Percentiles rank a stretch among this genome's conserved stretches.
Conservation (phyloP, 768 basidiomycete genomes). For the Tulasnella sp. region DNA sequence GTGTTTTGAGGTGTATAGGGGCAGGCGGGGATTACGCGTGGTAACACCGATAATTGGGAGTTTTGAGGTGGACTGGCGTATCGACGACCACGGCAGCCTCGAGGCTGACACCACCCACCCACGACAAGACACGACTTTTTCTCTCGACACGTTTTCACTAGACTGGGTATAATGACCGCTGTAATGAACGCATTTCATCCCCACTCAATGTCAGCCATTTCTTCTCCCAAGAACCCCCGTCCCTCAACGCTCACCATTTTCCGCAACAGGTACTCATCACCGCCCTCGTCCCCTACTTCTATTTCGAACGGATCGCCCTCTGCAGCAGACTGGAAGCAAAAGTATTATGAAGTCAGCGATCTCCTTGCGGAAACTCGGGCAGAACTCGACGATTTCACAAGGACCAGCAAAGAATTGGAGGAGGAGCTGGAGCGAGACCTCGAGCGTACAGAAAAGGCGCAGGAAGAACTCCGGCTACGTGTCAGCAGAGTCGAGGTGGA, state of each 20-base stretch:
- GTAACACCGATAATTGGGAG: too few relatives aligned
- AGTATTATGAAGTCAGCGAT: slow-evolving; percentile 39
- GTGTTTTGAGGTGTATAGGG: too few relatives aligned
- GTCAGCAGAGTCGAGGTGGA: slow-evolving; percentile 57
- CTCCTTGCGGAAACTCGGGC: slow-evolving; percentile 73
- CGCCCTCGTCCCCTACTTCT: slow-evolving; percentile 11
- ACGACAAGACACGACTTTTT: neutral
- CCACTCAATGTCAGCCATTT: slow-evolving; percentile 8
- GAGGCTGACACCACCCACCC: too few relatives aligned
- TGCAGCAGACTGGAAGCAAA: slow-evolving; percentile 23
- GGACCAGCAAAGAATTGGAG: slow-evolving; percentile 81
- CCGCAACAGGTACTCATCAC: slow-evolving; percentile 4
- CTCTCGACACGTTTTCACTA: slow-evolving; percentile 4
- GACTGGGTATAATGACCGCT: slow-evolving; percentile 6
- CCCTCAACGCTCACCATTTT: neutral
- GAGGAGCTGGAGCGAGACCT: slow-evolving; percentile 88
- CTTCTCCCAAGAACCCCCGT: slow-evolving; percentile 1
- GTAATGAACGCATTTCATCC: slow-evolving; percentile 13
- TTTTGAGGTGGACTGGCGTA: too few relatives aligned
- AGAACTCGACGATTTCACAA: slow-evolving; percentile 79
- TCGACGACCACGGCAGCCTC: too few relatives aligned
- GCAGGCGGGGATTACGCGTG: too few relatives aligned
- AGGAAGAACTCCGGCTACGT: slow-evolving; percentile 66
- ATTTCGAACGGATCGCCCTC: slow-evolving; percentile 2
- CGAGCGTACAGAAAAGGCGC: slow-evolving; percentile 72